A percentile compares a stretch with the other conserved stretches of the same genome.
These are phyloP conservation scores for Prunus dulcis DNA, from an alignment of 306 rosid genomes.

Conservation along the genomic window DNA sequence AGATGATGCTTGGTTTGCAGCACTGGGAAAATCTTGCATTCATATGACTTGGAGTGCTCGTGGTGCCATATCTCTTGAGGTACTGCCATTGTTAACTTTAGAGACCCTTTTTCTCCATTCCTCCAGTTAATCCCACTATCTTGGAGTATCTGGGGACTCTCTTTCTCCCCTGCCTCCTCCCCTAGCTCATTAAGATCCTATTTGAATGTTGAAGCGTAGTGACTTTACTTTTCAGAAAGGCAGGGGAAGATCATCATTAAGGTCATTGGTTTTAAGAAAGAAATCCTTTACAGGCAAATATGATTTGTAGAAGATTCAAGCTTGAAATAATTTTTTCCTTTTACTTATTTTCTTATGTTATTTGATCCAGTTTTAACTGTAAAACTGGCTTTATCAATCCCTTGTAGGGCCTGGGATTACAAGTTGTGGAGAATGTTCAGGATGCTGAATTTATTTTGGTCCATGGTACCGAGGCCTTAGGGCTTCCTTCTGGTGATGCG, in stretches of 20 bases:
- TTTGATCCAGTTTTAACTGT: constrained; percentile 1
- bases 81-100: constrained; percentile 1
- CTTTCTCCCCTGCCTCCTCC: not conserved
- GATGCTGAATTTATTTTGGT: constrained; percentile 93
- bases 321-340: not conserved
- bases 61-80: constrained; percentile 93
- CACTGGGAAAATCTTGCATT: constrained; percentile 84
- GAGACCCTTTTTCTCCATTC: not conserved
- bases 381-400: constrained; percentile 3
- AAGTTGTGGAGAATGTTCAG: constrained; percentile 69
- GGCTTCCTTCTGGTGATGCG: constrained; percentile 59
- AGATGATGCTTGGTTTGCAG: constrained; percentile 91
- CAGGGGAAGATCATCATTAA: constrained; percentile 5
- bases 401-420: constrained; percentile 71
- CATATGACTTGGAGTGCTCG: constrained; percentile 89
- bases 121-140: not conserved
- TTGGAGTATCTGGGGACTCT: not conserved
- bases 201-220: constrained; percentile 3
- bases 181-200: not conserved
- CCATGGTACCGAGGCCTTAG: constrained; percentile 96
- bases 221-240: constrained; percentile 16
- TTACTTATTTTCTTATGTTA: constrained; percentile 13
- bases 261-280: constrained; percentile 6
- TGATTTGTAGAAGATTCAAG: constrained; percentile 3
- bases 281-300: not conserved